Evolutionary conservation across 768 basidiomycete genomes (phyloP), one percentile per base, ranked within the genome.

Genomic region (Tylopilus sp.): DNA sequence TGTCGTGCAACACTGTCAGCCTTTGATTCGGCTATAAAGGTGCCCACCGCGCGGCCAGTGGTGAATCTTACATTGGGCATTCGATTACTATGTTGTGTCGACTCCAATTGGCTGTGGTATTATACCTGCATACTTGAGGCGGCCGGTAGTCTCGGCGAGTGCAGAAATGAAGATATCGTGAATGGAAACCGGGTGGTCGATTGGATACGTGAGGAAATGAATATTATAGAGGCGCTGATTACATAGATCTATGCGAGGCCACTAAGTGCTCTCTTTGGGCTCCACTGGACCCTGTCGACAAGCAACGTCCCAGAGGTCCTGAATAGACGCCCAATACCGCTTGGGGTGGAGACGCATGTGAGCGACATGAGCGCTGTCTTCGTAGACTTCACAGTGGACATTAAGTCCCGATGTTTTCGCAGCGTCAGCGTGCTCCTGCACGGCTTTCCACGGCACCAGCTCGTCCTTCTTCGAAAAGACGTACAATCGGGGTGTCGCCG

Each of bases 291-390:
- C 26, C 23, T 55, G 46, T 17, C 33, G 47, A 51, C 53, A 55
- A n/a, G 65, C 52, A 2, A 3, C 15, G 25, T 50, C 28, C 65
- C 65, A 66, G 31, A 69, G 30, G 4, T 57, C 47, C 26, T 51
- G 50, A 22, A 67, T 48, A 12, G 59, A 62, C 4, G 40, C 23
- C 65, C 65, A 67, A 46, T 69, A 67, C 21, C 65, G 55, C 31
- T 64, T 47, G 20, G 65, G 65, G 43, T 67, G 54, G 20, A 44
- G 7, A 11, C 65, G 65, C 55, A 65, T 60, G 40, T 73, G 72
- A 22, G 66, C 55, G 3, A 73, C 72, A 44, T 73, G 72, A 11
- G 54, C 56, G 35, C 65, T 74, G n/a, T 65, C 58, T n/a, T 67
- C 67, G 41, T 69, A 73, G 20, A 63, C 26, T 33, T 71, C 68